These are phyloP conservation scores for Magnaporthiopsis incrustans DNA, from an alignment of 2,329 filamentous ascomycete genomes.

Conservation along the genomic window DNA sequence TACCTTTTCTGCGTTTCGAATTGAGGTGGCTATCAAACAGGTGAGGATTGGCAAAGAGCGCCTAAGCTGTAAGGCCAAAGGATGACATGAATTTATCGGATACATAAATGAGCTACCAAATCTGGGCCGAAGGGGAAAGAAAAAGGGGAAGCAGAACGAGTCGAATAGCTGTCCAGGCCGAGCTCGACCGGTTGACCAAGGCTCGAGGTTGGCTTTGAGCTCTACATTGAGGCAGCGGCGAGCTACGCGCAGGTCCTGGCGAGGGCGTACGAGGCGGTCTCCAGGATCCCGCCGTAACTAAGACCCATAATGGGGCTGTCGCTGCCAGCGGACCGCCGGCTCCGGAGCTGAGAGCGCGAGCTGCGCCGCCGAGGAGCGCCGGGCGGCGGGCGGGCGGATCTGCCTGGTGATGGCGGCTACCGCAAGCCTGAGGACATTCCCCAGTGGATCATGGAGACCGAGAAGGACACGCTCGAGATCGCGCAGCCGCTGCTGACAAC, in stretches of 20 bases:
- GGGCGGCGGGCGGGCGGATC: not conserved
- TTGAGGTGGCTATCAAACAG: no score
- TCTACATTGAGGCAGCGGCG: constrained; percentile 32
- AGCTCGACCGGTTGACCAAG: no score
- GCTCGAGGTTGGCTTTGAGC: no score
- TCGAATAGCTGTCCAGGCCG: no score
- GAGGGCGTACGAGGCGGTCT: not conserved
- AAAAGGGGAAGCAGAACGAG: no score
- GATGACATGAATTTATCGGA: no score
- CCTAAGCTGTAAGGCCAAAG: no score
- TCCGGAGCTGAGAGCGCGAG: constrained; percentile 2
- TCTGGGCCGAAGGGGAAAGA: no score
- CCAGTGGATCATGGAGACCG: constrained; percentile 10
- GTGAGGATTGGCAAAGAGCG: no score
- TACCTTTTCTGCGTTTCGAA: no score
- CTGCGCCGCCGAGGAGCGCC: not conserved
- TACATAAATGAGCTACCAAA: no score
- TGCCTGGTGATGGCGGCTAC: not conserved
- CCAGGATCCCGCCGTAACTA: constrained; percentile 2
- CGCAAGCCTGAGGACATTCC: not conserved
- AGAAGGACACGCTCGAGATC: not conserved
- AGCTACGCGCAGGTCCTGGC: constrained; percentile 29
- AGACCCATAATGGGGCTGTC: not conserved
- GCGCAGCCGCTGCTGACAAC: constrained; percentile 29
- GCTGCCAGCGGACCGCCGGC: constrained; percentile 4